A percentile compares a stretch with the other conserved stretches of the same genome.
Conservation (phyloP, 129 eudicot genomes). For the Lonicera japonica region DNA sequence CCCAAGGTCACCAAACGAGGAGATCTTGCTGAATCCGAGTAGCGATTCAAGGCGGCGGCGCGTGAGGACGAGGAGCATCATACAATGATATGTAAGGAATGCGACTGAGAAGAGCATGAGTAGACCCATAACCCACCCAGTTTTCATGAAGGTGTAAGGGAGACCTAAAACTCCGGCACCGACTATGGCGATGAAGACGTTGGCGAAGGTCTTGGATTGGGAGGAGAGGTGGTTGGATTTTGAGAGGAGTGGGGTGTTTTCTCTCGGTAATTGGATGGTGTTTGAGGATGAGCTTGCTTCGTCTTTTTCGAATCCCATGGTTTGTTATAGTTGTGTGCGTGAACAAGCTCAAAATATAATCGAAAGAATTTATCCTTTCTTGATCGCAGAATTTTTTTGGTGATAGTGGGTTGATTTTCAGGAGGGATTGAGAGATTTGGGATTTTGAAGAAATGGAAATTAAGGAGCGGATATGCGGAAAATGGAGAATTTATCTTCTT, state of each 20-base stretch:
- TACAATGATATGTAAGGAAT: slow-evolving; percentile 48
- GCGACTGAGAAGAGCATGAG: slow-evolving; percentile 53
- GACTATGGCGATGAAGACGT: slow-evolving; percentile 77
- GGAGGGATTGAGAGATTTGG: background rate
- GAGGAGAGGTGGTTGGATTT: slow-evolving; percentile 35
- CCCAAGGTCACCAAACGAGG: slow-evolving; percentile 86
- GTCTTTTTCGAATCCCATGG: slow-evolving; percentile 39
- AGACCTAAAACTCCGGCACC: slow-evolving; percentile 83
- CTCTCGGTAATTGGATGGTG: slow-evolving; percentile 26
- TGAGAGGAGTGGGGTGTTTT: slow-evolving; percentile 36
- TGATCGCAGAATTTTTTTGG: too few species aligned
- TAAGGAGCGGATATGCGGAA: background rate
- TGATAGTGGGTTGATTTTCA: too few species aligned
- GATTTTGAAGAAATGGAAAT: background rate
- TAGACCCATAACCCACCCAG: slow-evolving; percentile 59
- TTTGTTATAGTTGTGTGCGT: too few species aligned
- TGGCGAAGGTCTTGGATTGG: slow-evolving; percentile 60
- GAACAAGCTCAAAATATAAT: too few species aligned
- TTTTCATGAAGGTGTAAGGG: slow-evolving; percentile 68
- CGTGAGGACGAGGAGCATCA: slow-evolving; percentile 60
- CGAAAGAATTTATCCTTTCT: too few species aligned
- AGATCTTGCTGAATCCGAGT: slow-evolving; percentile 36
- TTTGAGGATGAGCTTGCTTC: slow-evolving; percentile 57
- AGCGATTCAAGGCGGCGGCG: slow-evolving; percentile 44
- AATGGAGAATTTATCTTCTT: too few species aligned